Conservation (phyloP, 2,329 filamentous ascomycete genomes). For the Atkinsonella texensis region DNA sequence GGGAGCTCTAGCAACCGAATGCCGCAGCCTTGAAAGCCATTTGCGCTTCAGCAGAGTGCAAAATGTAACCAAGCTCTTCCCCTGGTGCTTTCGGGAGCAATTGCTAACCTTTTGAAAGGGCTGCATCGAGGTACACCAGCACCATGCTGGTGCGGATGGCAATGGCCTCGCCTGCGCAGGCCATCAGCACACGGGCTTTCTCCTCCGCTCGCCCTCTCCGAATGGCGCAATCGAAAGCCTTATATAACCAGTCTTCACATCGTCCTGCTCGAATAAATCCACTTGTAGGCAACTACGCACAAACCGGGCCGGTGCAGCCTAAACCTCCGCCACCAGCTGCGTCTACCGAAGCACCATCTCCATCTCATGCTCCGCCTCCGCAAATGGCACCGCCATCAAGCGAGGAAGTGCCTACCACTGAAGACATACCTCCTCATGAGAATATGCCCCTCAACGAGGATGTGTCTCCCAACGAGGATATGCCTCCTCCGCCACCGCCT, state of each 20-base stretch:
- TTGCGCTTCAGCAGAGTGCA: not conserved
- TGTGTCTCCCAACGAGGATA: slow-evolving; percentile 8
- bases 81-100: not conserved
- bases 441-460: not conserved
- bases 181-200: slow-evolving; percentile 15
- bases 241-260: slow-evolving; percentile 2
- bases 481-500: slow-evolving; percentile 12
- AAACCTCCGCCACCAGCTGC: slow-evolving; percentile 5
- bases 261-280: slow-evolving; percentile 16
- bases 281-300: slow-evolving; percentile 17
- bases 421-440: slow-evolving; percentile 9
- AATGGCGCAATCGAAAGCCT: slow-evolving; percentile 7
- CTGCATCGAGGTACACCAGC: slow-evolving; percentile 17
- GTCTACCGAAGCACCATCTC: not conserved
- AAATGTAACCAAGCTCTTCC: slow-evolving; percentile 11
- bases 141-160: slow-evolving; percentile 19
- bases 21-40: not conserved
- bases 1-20: not conserved
- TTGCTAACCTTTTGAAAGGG: slow-evolving; percentile 11
- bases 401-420: slow-evolving; percentile 6
- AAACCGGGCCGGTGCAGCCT: slow-evolving; percentile 8
- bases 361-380: not conserved
- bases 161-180: slow-evolving; percentile 11
- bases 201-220: slow-evolving; percentile 20
- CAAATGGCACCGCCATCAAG: slow-evolving; percentile 1